Base-by-base conservation (phyloP, 1,139 yeast genomes). In the Hanseniaspora gamundiae region DNA sequence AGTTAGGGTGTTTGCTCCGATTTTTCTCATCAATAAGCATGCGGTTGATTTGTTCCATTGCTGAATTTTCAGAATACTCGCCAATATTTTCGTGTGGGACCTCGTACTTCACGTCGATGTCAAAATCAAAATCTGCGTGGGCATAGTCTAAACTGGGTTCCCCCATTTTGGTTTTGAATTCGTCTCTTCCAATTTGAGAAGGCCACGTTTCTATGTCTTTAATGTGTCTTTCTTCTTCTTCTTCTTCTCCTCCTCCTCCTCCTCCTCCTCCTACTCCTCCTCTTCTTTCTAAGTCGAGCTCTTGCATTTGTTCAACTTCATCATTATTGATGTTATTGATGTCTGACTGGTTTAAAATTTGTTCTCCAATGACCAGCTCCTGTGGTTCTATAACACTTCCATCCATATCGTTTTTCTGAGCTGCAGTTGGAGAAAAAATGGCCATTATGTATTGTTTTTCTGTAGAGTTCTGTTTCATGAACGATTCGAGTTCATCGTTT, bases 281-380 rank as follows among this genome's bases (percentile, higher is more conserved):
- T 26, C n/a, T 14, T 13, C 4, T 13, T 28, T 28, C 3, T 28
- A 13, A 28, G 4, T 8, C 9, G n/a, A 28, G 30, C 9, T 8
- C n/a, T 28, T 28, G 30, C 9, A 13, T 4, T 5, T 28, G 11
- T 28, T n/a, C n/a, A n/a, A n/a, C 9, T 13, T 30, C 10, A 16
- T 30, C 10, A n/a, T 17, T 19, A 19, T 17, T 33, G 24, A 33
- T 33, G 6, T 33, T 17, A 9, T 33, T 17, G 5, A 33, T 33
- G 5, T 33, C 24, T 17, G n/a, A 10, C 10, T 33, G 13, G 3
- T 3, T 33, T 14, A 33, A 19, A 33, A 33, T 14, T 11, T 33
- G 36, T 17, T 33, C 36, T 10, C 36, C 36, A 33, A 33, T 33
- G 22, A 33, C 19, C 22, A 33, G 36, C 14, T 33, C 36, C 19